Evolutionary conservation across 441 rosid species (phyloP).

Genomic region (Omphalea diandra): DNA sequence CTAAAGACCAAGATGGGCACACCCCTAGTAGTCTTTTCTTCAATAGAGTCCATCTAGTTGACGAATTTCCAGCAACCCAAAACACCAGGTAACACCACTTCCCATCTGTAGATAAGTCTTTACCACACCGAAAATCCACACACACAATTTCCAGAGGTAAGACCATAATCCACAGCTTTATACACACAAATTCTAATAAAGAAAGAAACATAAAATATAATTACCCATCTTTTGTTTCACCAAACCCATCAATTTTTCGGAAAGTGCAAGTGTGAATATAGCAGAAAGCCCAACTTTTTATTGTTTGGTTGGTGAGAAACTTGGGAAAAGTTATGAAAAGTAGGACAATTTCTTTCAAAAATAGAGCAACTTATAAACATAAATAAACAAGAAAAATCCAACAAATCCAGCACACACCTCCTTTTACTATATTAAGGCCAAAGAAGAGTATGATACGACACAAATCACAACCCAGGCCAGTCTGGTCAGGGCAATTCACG

Average conservation of each 20-base stretch:
- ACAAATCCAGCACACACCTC: constrained; percentile 60
- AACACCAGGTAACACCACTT: constrained; percentile 92
- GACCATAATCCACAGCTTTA: background rate
- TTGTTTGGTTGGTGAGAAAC: background rate
- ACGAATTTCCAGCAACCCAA: constrained; percentile 72
- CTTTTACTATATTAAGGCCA: constrained; percentile 79
- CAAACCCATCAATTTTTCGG: background rate
- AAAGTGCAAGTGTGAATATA: background rate
- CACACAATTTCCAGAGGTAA: background rate
- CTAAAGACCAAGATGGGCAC: constrained; percentile 75
- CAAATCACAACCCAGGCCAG: constrained; percentile 88
- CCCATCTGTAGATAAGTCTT: constrained; percentile 94
- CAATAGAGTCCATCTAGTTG: constrained; percentile 75
- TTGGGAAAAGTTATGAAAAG: background rate
- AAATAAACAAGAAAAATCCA: too few species aligned
- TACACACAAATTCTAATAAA: background rate
- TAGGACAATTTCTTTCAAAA: too few species aligned
- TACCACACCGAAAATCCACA: constrained; percentile 23
- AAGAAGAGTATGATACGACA: constrained; percentile 92
- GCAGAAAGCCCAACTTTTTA: background rate
- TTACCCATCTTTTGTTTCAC: background rate
- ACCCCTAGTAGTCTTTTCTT: constrained; percentile 76
- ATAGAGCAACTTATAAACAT: too few species aligned
- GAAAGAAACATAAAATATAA: background rate
- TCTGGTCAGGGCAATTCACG: constrained; percentile 97